phyloP scores from a whole-genome alignment of 192 early-diverging fungal genomes.

The Helicostylum pulchrum region DNA sequence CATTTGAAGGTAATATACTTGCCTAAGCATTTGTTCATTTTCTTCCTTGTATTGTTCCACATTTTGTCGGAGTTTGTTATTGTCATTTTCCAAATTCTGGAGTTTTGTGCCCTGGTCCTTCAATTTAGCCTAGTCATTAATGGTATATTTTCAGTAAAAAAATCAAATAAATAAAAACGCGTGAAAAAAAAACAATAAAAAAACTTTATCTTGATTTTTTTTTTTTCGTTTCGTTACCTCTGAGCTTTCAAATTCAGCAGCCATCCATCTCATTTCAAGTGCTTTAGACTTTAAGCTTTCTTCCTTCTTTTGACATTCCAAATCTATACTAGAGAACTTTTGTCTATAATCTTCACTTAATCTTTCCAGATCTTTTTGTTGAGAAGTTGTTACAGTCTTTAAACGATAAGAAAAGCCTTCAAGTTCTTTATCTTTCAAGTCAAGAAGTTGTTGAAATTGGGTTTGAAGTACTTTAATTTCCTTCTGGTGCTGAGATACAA shows the following conservation, averaged over 20 bases:
- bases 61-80: constrained; percentile 6
- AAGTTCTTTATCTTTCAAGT: constrained; percentile 29
- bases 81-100: constrained; percentile 1
- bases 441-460: constrained; percentile 21
- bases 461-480: constrained; percentile 26
- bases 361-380: constrained; percentile 21
- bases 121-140: constrained; percentile 8
- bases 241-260: constrained; percentile 35
- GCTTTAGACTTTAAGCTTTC: constrained; percentile 25
- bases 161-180: neutral
- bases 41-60: neutral
- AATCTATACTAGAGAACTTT: constrained; percentile 1
- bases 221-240: constrained; percentile 26
- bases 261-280: constrained; percentile 39
- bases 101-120: constrained; percentile 11
- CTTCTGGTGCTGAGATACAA: constrained; percentile 17
- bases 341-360: constrained; percentile 19
- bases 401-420: constrained; percentile 25
- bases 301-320: constrained; percentile 3
- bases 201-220: neutral
- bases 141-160: neutral
- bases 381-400: constrained; percentile 18
- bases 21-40: constrained; percentile 12
- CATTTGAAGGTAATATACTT: neutral
- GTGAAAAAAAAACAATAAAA: neutral